phyloP scores from a whole-genome alignment of 2,329 filamentous ascomycete species.

The Verticillium albo-atrum region DNA sequence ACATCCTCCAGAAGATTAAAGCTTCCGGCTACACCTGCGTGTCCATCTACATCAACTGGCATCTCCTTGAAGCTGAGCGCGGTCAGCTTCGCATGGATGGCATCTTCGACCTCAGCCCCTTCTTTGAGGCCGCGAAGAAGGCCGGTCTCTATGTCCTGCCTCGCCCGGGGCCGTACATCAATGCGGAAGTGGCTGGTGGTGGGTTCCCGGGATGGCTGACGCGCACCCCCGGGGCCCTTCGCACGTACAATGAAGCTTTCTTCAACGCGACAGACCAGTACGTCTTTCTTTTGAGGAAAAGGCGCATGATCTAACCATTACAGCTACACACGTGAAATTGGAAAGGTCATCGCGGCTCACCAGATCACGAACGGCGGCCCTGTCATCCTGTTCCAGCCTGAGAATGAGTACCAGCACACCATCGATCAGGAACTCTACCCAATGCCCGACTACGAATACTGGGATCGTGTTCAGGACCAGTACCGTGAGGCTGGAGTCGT shows the following conservation, averaged over 20 bases:
- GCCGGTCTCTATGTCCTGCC: constrained; percentile 76
- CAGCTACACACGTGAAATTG: constrained; percentile 32
- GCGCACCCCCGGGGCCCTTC: constrained; percentile 57
- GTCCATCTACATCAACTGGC: constrained; percentile 79
- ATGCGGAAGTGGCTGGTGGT: constrained; percentile 71
- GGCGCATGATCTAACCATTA: constrained; percentile 4
- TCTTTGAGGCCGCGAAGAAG: constrained; percentile 69
- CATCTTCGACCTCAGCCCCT: constrained; percentile 66
- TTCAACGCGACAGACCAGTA: constrained; percentile 64
- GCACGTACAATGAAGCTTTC: constrained; percentile 59
- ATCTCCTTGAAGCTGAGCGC: constrained; percentile 67
- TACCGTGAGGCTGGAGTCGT: constrained; percentile 63
- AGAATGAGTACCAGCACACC: constrained; percentile 69
- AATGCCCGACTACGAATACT: constrained; percentile 65
- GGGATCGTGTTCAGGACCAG: constrained; percentile 67
- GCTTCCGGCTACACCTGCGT: constrained; percentile 75
- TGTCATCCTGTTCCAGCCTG: constrained; percentile 72
- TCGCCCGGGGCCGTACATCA: constrained; percentile 69
- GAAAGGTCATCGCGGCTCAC: constrained; percentile 62
- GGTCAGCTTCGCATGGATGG: constrained; percentile 68
- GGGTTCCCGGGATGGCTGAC: constrained; percentile 80
- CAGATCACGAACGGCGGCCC: constrained; percentile 83
- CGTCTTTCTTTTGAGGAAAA: constrained; percentile 2
- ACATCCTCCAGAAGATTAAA: constrained; percentile 79
- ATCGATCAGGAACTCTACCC: constrained; percentile 32